A percentile compares a stretch with the other conserved stretches of the same genome.
Conservation (phyloP, 306 rosid species). For the Mimosa bimucronata region DNA sequence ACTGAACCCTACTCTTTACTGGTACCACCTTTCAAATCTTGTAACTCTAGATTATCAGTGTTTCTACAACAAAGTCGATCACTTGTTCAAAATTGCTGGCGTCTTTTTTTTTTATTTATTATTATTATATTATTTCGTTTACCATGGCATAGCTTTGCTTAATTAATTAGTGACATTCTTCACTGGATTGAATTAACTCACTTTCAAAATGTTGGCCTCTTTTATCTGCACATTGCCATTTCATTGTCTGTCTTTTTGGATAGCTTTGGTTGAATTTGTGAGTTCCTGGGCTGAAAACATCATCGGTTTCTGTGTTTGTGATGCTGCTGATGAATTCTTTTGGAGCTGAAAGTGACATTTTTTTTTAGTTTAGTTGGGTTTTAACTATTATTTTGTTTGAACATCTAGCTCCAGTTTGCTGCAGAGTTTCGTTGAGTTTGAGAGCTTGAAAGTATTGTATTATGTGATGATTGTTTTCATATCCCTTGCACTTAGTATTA, state of each 20-base stretch:
- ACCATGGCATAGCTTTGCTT: not conserved
- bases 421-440: no score
- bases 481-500: not conserved
- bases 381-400: no score
- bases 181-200: slow-evolving; percentile 16
- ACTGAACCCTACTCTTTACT: slow-evolving; percentile 68
- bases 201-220: slow-evolving; percentile 13
- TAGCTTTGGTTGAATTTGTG: not conserved
- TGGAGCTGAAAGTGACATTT: not conserved
- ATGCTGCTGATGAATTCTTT: not conserved
- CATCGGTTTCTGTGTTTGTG: not conserved
- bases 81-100: not conserved
- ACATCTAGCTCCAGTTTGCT: no score
- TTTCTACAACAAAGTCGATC: not conserved
- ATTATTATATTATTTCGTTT: slow-evolving; percentile 3
- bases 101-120: no score
- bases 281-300: not conserved
- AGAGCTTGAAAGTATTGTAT: no score
- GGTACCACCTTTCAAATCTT: slow-evolving; percentile 49
- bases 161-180: not conserved
- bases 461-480: slow-evolving; percentile 15
- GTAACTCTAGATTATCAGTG: not conserved
- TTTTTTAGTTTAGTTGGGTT: no score
- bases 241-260: slow-evolving; percentile 12
- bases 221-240: slow-evolving; percentile 15